Evolutionary conservation across 345 rosid species (phyloP).

Genomic region (Salix brachista): DNA sequence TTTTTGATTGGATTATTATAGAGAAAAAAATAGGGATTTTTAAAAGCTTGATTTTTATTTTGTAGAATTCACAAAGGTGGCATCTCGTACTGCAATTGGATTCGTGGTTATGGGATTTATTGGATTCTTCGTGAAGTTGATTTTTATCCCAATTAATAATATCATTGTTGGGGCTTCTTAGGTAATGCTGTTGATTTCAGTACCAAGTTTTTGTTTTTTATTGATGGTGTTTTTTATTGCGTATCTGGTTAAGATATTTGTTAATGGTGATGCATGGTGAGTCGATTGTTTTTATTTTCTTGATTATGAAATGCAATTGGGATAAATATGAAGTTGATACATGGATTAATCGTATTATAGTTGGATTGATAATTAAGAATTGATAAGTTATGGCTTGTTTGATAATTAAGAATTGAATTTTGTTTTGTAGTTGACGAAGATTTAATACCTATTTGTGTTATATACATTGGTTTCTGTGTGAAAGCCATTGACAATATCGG

Average conservation of each 20-base stretch:
- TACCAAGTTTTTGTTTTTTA: neutral
- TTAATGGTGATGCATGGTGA: neutral
- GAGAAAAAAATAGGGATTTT: neutral
- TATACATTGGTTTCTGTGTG: no score
- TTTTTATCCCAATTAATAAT: slow-evolving; percentile 87
- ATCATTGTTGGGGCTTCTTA: slow-evolving; percentile 71
- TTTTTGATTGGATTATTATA: neutral
- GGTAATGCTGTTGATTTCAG: slow-evolving; percentile 16
- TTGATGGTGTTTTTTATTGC: neutral
- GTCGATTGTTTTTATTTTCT: neutral
- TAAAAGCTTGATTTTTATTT: neutral
- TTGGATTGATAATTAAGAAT: neutral
- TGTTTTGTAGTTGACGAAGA: neutral
- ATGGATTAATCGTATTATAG: neutral
- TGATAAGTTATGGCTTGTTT: neutral
- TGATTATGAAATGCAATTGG: neutral
- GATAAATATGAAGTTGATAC: neutral
- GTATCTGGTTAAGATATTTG: neutral
- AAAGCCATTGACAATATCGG: no score
- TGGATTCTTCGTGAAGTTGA: slow-evolving; percentile 75
- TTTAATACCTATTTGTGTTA: neutral
- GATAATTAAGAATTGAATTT: neutral
- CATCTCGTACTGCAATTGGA: slow-evolving; percentile 81
- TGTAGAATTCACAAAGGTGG: slow-evolving; percentile 67
- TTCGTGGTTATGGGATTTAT: slow-evolving; percentile 88